Conservation (phyloP, 75 land plant genomes). For the Isoetes taiwanensis region DNA sequence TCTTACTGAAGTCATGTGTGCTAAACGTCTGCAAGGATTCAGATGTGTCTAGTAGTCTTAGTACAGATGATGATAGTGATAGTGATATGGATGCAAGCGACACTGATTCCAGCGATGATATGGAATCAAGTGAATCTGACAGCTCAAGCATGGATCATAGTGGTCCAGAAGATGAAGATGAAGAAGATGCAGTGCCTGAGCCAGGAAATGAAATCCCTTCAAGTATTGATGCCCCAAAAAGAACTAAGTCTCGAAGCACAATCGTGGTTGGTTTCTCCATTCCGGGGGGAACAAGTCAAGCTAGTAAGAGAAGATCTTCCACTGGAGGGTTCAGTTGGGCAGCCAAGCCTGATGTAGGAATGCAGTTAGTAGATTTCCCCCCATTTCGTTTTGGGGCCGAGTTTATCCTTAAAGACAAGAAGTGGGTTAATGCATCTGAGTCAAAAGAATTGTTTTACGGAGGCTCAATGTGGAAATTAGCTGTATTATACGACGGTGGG, state of each 20-base stretch:
- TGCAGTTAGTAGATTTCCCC: conserved; percentile 27
- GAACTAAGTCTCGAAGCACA: too few species aligned
- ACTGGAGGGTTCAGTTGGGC: conserved; percentile 31
- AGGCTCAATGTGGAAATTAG: conserved; percentile 21
- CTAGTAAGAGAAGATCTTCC: conserved; percentile 14
- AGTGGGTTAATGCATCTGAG: conserved; percentile 10
- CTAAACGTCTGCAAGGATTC: background rate
- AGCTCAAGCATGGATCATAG: conserved; percentile 8
- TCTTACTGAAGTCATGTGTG: conserved; percentile 16
- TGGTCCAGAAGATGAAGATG: conserved; percentile 6
- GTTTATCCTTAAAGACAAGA: conserved; percentile 17
- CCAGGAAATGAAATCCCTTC: too few species aligned
- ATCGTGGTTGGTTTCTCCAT: background rate
- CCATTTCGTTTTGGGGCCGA: conserved; percentile 32
- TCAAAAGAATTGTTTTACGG: conserved; percentile 16
- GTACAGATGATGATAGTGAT: conserved; percentile 8
- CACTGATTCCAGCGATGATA: conserved; percentile 10
- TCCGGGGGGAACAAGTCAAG: background rate
- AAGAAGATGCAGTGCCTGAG: too few species aligned
- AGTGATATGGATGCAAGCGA: conserved; percentile 25
- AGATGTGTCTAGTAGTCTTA: background rate
- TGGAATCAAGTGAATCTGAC: conserved; percentile 17
- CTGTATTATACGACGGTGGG: conserved; percentile 2
- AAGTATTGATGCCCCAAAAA: too few species aligned
- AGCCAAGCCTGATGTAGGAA: conserved; percentile 22